Evolutionary conservation across 495 filamentous ascomycete genomes (phyloP).

Genomic region (Penicillium canariense): DNA sequence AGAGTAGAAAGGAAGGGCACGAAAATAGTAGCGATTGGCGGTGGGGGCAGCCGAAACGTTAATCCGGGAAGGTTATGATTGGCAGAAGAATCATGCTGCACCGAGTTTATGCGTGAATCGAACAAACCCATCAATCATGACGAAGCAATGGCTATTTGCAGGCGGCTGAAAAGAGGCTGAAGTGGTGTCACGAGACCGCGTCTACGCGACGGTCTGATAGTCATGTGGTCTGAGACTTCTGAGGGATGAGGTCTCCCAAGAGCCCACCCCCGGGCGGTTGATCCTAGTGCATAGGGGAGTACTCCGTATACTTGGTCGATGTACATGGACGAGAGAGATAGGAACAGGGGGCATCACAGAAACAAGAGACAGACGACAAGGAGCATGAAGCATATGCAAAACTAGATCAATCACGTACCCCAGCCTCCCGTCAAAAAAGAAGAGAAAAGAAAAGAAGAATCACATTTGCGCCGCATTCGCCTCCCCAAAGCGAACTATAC

Average conservation of each 20-base stretch:
- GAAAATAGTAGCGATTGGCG: too few relatives aligned
- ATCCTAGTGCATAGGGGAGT: too few relatives aligned
- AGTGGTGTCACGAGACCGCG: not conserved
- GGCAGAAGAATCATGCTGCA: too few relatives aligned
- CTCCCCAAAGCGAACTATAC: constrained; percentile 54
- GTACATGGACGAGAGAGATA: not conserved
- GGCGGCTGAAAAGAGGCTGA: not conserved
- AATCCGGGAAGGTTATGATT: too few relatives aligned
- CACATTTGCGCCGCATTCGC: constrained; percentile 32
- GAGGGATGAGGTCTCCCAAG: too few relatives aligned
- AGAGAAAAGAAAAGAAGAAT: constrained; percentile 5
- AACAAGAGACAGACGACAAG: not conserved
- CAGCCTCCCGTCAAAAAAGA: not conserved
- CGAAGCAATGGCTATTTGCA: too few relatives aligned
- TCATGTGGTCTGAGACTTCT: not conserved
- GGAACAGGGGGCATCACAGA: not conserved
- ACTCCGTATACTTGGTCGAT: not conserved
- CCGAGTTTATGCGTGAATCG: too few relatives aligned
- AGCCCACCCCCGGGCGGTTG: too few relatives aligned
- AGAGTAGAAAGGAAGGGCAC: too few relatives aligned
- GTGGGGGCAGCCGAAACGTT: too few relatives aligned
- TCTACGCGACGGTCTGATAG: too few relatives aligned
- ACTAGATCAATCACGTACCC: not conserved
- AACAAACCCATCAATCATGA: too few relatives aligned
- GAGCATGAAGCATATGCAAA: not conserved